Evolutionary conservation across 2,329 filamentous ascomycete species (phyloP), one percentile per base, ranked within the genome.

Genomic region (Setomelanomma holmii): DNA sequence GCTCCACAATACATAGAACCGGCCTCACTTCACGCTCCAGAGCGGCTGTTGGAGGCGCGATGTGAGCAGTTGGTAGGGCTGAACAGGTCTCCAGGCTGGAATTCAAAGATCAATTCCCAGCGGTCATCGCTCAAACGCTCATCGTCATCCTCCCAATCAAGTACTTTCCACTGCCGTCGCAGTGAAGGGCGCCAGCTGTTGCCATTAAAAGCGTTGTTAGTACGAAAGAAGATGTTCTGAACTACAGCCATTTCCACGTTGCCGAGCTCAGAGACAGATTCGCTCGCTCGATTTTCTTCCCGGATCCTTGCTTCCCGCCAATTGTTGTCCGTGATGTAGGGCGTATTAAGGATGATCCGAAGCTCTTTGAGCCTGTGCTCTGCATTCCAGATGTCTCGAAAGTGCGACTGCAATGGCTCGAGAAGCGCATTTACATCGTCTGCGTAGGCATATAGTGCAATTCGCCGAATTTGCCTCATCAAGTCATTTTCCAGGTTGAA

Each of bases 161-260:
- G 23, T 41, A 57, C 10, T 35, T 47, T 50, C 58, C 56, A 38
- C 38, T 38, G 16, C 49, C 53, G 23, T 27, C 17, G 14, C n/a
- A 11, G 23, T n/a, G 21, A n/a, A n/a, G n/a, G n/a, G n/a, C n/a
- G n/a, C n/a, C n/a, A n/a, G n/a, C n/a, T 27, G 14, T 47, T 38
- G 8, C 33, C 36, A 12, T 34, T 27, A n/a, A 35, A 49, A 20
- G 20, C 45, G 5, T 48, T 27, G 1, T 22, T 33, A 19, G 54
- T 40, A 23, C 35, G 42, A 21, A 52, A 42, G 16, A 45, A 20
- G 6, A 56, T 38, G 22, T 63, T 60, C 27, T 51, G 27, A 7
- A 62, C 24, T 14, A 60, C 36, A 27, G 57, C 47, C 46, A 45
- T 54, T n/a, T 51, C 42, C 27, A 58, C 49, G 35, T 58, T 45